Base-by-base conservation (phyloP, 805 yeast species). In the Saturnispora dispora region DNA sequence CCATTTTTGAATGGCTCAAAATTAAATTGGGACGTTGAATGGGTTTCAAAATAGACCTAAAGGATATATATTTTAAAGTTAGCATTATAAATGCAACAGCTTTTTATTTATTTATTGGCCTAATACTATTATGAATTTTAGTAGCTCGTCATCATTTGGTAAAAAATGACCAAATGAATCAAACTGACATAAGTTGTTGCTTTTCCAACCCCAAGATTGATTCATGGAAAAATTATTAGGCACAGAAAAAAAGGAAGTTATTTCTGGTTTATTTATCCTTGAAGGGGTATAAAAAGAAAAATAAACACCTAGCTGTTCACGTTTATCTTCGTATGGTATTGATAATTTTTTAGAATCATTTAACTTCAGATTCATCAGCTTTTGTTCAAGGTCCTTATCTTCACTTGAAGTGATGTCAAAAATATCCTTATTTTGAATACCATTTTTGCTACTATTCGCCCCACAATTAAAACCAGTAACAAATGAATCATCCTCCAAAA, bases 1-100 rank as follows among this genome's bases (percentile, higher is more conserved):
- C 98, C 97, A 8, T 91, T 91, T 75, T 76, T 74, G 58, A 89
- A 96, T 7, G 96, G 96, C 17, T 81, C 84, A 49, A 75, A 72
- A 51, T 73, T 91, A 47, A 62, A 72, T 32, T 91, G 95, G 88
- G 66, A 79, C 9, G 76, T 80, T 5, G 85, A 83, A 67, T 90
- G 97, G 97, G 66, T 73, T 42, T 28, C 47, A 52, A 52, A 46
- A 4, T 33, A 25, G 37, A 15, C 17, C 33, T 22, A 15, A 20
- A 13, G 11, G 7, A 17, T 46, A 18, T 37, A 13, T 37, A 13
- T 37, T 18, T 37, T 37, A 10, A 37, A 37, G 6, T 4, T 33
- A 35, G 36, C 25, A 10, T 28, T 27, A 5, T 36, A 25, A 22
- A 47, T 39, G 43, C 20, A 36, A 36, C 5, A 50, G 33, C 10